phyloP scores from a whole-genome alignment of 228 moss, liverwort and hornwort genomes.

The Sphagnum magellanicum region DNA sequence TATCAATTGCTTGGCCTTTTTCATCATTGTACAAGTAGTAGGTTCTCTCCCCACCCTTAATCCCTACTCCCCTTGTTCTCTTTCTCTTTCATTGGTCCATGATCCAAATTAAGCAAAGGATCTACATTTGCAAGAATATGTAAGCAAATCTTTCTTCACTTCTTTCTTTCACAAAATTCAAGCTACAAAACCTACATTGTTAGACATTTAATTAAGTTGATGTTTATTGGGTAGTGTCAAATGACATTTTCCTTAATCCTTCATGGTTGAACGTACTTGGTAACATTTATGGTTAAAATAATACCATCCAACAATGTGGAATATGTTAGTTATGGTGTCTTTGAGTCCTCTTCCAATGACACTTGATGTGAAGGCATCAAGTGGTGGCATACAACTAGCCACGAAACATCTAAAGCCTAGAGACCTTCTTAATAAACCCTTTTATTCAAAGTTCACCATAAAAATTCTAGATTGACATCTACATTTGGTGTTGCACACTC shows the following conservation, averaged over 20 bases:
- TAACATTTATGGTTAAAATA: constrained; percentile 60
- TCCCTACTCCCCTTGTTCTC: too few species aligned
- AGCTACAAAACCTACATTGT: too few species aligned
- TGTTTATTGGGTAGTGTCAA: too few species aligned
- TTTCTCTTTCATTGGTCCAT: too few species aligned
- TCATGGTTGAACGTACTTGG: background rate
- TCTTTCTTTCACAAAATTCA: too few species aligned
- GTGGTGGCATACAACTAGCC: constrained; percentile 65
- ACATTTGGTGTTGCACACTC: too few species aligned
- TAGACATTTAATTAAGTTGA: too few species aligned
- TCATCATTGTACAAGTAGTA: constrained; percentile 68
- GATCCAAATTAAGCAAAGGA: too few species aligned
- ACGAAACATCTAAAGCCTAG: constrained; percentile 46
- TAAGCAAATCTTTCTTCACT: too few species aligned
- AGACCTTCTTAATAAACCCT: constrained; percentile 58
- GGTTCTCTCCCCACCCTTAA: constrained; percentile 17
- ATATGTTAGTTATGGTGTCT: constrained; percentile 63
- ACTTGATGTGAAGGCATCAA: constrained; percentile 51
- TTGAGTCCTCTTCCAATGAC: constrained; percentile 67
- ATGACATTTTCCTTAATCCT: too few species aligned
- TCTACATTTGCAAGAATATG: too few species aligned
- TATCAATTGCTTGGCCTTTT: constrained; percentile 69
- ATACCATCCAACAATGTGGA: constrained; percentile 57
- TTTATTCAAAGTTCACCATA: background rate
- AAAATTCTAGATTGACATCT: background rate